A percentile compares a stretch with the other conserved stretches of the same genome.
Conservation (phyloP, 768 basidiomycete species). For the Boletus rubescentipes region DNA sequence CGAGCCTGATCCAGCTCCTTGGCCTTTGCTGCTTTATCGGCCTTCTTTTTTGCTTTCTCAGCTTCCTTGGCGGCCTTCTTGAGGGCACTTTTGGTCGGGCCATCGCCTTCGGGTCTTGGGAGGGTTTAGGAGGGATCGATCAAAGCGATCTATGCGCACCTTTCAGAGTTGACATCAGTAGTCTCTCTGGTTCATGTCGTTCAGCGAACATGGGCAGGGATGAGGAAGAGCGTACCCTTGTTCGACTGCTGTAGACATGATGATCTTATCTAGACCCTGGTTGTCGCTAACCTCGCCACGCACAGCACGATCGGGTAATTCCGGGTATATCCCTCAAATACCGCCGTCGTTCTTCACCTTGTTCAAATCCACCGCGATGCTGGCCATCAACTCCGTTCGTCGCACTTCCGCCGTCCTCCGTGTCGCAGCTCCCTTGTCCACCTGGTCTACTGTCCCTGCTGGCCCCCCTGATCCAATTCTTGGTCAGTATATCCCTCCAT, state of each 20-base stretch:
- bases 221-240: slow-evolving; percentile 4
- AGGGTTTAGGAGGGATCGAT: slow-evolving; percentile 2
- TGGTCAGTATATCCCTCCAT: slow-evolving; percentile 45
- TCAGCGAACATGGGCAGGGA: neutral
- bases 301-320: no score
- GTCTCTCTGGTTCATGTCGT: slow-evolving; percentile 1
- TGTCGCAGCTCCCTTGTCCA: slow-evolving; percentile 51
- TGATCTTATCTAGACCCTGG: slow-evolving; percentile 23
- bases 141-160: slow-evolving; percentile 2
- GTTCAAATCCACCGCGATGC: slow-evolving; percentile 28
- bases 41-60: slow-evolving; percentile 87
- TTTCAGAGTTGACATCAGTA: slow-evolving; percentile 9
- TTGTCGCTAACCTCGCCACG: no score
- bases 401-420: slow-evolving; percentile 43
- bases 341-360: neutral
- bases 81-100: slow-evolving; percentile 81
- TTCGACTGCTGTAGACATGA: slow-evolving; percentile 15
- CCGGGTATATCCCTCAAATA: no score
- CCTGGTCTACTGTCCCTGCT: slow-evolving; percentile 79
- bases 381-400: slow-evolving; percentile 48
- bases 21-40: slow-evolving; percentile 80
- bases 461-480: slow-evolving; percentile 94
- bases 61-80: slow-evolving; percentile 91
- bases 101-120: slow-evolving; percentile 36
- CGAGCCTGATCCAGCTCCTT: slow-evolving; percentile 73